A percentile compares a stretch with the other conserved stretches of the same genome.
Evolutionary conservation across 1,284 basidiomycete genomes (phyloP).

Genomic region (Austroboletus niveus): DNA sequence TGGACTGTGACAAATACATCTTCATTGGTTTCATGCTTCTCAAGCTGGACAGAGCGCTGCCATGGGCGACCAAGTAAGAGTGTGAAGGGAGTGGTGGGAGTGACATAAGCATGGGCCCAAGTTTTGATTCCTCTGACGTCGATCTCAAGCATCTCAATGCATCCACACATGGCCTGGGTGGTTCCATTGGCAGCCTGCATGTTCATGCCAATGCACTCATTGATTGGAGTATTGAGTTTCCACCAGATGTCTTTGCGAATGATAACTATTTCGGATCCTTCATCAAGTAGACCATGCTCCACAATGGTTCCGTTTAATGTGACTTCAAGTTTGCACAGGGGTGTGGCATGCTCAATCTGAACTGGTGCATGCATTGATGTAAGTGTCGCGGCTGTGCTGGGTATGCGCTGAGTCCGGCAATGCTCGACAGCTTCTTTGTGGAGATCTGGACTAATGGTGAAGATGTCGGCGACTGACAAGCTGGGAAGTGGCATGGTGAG

Average conservation of each 20-base stretch:
- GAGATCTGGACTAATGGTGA: slow-evolving; percentile 15
- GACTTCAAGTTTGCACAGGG: not conserved
- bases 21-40: not conserved
- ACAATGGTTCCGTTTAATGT: not conserved
- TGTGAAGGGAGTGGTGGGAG: slow-evolving; percentile 15
- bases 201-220: not conserved
- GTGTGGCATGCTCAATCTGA: slow-evolving; percentile 3
- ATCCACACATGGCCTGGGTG: slow-evolving; percentile 5
- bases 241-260: slow-evolving; percentile 2
- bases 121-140: slow-evolving; percentile 13
- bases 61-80: slow-evolving; percentile 20
- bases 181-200: slow-evolving; percentile 24
- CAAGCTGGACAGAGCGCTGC: slow-evolving; percentile 8
- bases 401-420: slow-evolving; percentile 1
- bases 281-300: not conserved
- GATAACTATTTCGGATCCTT: slow-evolving; percentile 9
- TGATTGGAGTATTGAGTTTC: not conserved
- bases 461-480: slow-evolving; percentile 10
- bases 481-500: slow-evolving; percentile 5
- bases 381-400: not conserved
- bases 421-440: slow-evolving; percentile 11
- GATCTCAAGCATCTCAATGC: slow-evolving; percentile 16
- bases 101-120: slow-evolving; percentile 21
- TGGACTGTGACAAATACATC: slow-evolving; percentile 4
- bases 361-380: not conserved